Percentiles rank a stretch among this genome's conserved stretches.
phyloP scores from a whole-genome alignment of 441 rosid species.

The Gossypium trilobum region DNA sequence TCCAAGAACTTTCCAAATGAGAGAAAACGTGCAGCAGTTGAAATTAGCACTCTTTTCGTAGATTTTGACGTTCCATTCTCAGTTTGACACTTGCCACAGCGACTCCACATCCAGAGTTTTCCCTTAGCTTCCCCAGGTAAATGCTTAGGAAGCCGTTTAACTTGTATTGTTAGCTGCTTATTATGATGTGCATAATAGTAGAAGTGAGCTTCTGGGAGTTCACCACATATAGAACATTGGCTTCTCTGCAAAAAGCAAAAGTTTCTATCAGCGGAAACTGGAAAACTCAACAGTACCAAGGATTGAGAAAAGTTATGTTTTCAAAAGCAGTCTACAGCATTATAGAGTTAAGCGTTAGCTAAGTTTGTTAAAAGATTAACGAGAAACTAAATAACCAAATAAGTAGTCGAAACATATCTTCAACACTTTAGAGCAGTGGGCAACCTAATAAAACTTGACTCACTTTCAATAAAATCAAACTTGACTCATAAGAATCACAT shows the following conservation, averaged over 20 bases:
- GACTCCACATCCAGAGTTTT: conserved; percentile 97
- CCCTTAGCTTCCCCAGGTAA: conserved; percentile 67
- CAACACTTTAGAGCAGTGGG: not conserved
- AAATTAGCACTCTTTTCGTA: conserved; percentile 73
- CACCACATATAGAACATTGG: conserved; percentile 51
- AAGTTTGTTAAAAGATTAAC: not conserved
- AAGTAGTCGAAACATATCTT: not conserved
- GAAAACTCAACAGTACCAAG: conserved; percentile 7
- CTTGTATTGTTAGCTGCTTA: conserved; percentile 70
- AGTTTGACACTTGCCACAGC: conserved; percentile 69
- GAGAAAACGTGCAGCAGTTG: conserved; percentile 62
- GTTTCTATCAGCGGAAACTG: conserved; percentile 18
- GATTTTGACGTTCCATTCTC: conserved; percentile 39
- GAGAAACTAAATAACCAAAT: not conserved
- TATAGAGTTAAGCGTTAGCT: not conserved
- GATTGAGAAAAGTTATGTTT: not conserved
- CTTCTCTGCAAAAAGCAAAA: conserved; percentile 46
- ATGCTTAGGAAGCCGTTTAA: conserved; percentile 41
- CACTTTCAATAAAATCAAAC: too few species aligned
- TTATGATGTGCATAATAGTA: conserved; percentile 77
- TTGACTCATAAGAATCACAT: not conserved
- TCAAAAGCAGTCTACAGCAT: conserved; percentile 2
- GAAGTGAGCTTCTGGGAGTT: conserved; percentile 67
- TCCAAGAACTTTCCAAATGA: conserved; percentile 95
- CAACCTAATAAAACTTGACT: not conserved